Conservation (phyloP, 371 early-diverging fungal species). For the Catenaria anguillulae region DNA sequence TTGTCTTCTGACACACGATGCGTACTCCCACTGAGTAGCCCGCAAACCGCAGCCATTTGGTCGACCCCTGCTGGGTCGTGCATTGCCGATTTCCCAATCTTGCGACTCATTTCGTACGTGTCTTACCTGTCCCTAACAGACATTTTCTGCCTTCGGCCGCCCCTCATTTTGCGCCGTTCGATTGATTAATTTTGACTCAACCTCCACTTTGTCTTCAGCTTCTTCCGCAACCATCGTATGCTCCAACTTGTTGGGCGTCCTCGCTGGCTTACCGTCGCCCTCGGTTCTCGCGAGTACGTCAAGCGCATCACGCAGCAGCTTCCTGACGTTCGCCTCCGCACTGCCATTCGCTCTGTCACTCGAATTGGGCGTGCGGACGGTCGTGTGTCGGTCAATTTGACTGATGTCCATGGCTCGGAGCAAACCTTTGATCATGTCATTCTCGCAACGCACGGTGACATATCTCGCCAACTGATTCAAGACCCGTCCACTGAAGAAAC, state of each 20-base stretch:
- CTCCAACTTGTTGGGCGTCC: conserved; percentile 31
- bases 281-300: conserved; percentile 32
- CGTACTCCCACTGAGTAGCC: no score
- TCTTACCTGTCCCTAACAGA: no score
- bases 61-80: conserved; percentile 38
- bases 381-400: conserved; percentile 14
- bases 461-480: conserved; percentile 31
- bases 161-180: no score
- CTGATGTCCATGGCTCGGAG: conserved; percentile 15
- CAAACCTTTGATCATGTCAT: conserved; percentile 39
- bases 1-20: no score
- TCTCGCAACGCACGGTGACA: conserved; percentile 41
- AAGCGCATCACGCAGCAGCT: conserved; percentile 16
- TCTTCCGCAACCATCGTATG: conserved; percentile 43
- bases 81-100: conserved; percentile 32
- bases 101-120: no score
- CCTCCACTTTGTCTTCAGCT: conserved; percentile 9
- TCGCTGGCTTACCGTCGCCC: conserved; percentile 37
- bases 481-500: conserved; percentile 30
- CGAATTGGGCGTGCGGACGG: conserved; percentile 12
- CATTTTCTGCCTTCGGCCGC: no score
- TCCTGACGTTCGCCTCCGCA: conserved; percentile 14
- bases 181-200: conserved; percentile 19
- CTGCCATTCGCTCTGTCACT: conserved; percentile 16
- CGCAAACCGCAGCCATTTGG: conserved; percentile 49